Conservation (phyloP, 2,329 filamentous ascomycete genomes). For the Neocatenulostroma microsporum region DNA sequence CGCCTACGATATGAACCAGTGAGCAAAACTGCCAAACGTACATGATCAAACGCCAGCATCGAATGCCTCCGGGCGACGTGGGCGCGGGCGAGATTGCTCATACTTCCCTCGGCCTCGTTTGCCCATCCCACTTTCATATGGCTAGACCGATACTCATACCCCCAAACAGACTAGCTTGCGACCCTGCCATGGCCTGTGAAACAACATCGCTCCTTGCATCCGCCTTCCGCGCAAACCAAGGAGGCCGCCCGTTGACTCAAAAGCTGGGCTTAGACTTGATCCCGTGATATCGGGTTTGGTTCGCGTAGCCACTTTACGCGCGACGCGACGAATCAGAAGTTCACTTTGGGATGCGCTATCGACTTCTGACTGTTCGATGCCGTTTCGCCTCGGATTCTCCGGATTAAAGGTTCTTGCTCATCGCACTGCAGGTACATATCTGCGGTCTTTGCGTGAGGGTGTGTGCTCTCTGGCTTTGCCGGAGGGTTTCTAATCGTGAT, state of each 20-base stretch:
- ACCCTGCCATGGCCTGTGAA: background rate
- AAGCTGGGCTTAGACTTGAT: background rate
- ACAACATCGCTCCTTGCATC: conserved; percentile 3
- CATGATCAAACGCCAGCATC: too few species aligned
- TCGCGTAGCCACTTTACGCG: conserved; percentile 3
- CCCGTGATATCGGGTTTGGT: conserved; percentile 4
- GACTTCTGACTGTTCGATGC: background rate
- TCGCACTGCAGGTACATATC: too few species aligned
- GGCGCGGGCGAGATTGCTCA: too few species aligned
- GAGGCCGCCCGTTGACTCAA: conserved; percentile 7
- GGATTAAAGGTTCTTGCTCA: too few species aligned
- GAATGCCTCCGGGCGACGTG: too few species aligned
- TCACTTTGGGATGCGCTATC: too few species aligned
- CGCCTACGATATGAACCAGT: too few species aligned
- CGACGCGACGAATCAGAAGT: background rate
- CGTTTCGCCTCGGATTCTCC: conserved; percentile 7
- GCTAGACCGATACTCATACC: background rate
- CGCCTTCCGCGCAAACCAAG: conserved; percentile 2
- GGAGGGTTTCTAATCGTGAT: conserved; percentile 4
- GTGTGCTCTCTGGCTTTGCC: too few species aligned
- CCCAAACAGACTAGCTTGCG: conserved; percentile 1
- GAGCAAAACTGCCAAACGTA: too few species aligned
- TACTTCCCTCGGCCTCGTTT: too few species aligned
- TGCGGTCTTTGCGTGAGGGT: too few species aligned
- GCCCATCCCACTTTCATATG: too few species aligned